A percentile compares a stretch with the other conserved stretches of the same genome.
Evolutionary conservation across 139 green algal genomes (phyloP).

Genomic region (Edaphochlamys debaryana): DNA sequence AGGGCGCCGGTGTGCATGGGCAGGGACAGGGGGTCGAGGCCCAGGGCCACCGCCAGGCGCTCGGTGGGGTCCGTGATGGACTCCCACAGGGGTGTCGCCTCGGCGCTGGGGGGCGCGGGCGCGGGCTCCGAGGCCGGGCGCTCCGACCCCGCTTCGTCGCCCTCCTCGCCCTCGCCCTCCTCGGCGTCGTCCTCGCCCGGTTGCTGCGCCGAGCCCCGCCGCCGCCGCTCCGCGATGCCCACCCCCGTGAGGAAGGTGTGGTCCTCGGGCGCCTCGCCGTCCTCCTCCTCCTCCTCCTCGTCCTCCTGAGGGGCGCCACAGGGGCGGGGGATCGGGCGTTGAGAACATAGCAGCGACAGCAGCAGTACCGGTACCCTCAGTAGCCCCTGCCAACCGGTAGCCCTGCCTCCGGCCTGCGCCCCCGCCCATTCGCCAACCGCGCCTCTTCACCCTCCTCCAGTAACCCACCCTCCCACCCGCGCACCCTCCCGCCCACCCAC

Average conservation of each 20-base stretch:
- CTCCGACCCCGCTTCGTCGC: background rate
- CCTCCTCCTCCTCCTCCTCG: slow-evolving; percentile 71
- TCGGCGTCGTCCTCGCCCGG: slow-evolving; percentile 2
- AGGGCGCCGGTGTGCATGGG: slow-evolving; percentile 56
- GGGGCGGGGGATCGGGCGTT: too few relatives aligned
- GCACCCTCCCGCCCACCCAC: too few relatives aligned
- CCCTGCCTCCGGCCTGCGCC: too few relatives aligned
- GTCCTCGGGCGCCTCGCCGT: slow-evolving; percentile 23
- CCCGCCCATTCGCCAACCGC: too few relatives aligned
- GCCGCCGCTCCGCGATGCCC: slow-evolving; percentile 26
- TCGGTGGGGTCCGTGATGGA: slow-evolving; percentile 63
- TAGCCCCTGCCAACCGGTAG: too few relatives aligned
- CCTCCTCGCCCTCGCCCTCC: background rate
- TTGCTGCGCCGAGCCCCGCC: too few relatives aligned
- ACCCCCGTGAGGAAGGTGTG: slow-evolving; percentile 63
- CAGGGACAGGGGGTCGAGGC: slow-evolving; percentile 51
- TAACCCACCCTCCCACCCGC: too few relatives aligned
- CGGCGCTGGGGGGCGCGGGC: background rate
- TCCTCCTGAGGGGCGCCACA: slow-evolving; percentile 66
- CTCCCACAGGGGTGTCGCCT: slow-evolving; percentile 47
- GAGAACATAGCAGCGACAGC: too few relatives aligned
- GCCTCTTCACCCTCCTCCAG: too few relatives aligned
- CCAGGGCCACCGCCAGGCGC: slow-evolving; percentile 59
- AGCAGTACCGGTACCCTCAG: too few relatives aligned
- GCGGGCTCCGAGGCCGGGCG: background rate